Evolutionary conservation across 495 filamentous ascomycete species (phyloP).

Genomic region (Tirmania nivea): DNA sequence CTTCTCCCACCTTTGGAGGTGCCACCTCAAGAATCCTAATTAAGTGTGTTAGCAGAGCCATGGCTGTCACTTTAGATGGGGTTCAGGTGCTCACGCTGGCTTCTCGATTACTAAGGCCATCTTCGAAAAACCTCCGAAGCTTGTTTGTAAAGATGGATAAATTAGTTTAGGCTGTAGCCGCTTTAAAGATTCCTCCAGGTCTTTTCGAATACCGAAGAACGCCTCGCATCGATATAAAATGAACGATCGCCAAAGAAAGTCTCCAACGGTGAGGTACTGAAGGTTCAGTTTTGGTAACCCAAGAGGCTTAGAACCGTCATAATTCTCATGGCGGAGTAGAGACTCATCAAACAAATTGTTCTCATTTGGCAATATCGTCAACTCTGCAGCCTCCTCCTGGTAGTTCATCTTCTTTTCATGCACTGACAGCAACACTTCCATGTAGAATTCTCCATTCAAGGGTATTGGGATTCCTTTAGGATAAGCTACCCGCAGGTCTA

Average conservation of each 20-base stretch:
- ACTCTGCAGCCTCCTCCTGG: slow-evolving; percentile 48
- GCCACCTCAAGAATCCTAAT: slow-evolving; percentile 53
- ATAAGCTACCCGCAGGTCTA: slow-evolving; percentile 65
- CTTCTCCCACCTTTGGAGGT: slow-evolving; percentile 64
- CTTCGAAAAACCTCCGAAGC: slow-evolving; percentile 67
- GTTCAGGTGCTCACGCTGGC: slow-evolving; percentile 32
- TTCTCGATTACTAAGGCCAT: slow-evolving; percentile 79
- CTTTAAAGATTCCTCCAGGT: slow-evolving; percentile 64
- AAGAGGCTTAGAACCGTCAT: slow-evolving; percentile 71
- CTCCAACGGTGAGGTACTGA: slow-evolving; percentile 83
- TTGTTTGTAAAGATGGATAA: slow-evolving; percentile 36
- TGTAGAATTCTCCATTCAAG: slow-evolving; percentile 42
- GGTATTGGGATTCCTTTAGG: slow-evolving; percentile 43
- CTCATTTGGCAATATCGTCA: slow-evolving; percentile 68
- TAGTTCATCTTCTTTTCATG: slow-evolving; percentile 67
- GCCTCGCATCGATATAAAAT: slow-evolving; percentile 75
- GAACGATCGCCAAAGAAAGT: slow-evolving; percentile 88
- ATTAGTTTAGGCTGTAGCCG: slow-evolving; percentile 49
- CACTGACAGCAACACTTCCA: slow-evolving; percentile 53
- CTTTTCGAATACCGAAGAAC: slow-evolving; percentile 81
- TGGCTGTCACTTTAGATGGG: neutral
- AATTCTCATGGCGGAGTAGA: slow-evolving; percentile 67
- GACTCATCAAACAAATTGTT: slow-evolving; percentile 61
- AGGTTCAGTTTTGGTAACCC: slow-evolving; percentile 89
- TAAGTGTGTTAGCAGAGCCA: slow-evolving; percentile 6